Conservation (phyloP, 208 protist genomes). For the Acanthamoeba castellanii region DNA sequence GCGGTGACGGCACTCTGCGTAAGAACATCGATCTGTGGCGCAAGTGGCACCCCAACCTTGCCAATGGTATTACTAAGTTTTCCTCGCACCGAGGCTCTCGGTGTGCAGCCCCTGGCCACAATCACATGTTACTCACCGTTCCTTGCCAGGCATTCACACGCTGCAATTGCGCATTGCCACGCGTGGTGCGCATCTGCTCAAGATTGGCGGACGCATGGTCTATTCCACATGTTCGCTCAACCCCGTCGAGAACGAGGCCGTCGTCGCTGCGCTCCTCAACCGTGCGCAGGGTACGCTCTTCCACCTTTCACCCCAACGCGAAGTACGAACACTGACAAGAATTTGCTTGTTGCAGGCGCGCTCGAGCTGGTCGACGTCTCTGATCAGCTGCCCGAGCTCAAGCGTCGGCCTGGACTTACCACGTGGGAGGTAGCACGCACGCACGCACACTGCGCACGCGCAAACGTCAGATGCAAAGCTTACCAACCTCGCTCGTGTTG, state of each 20-base stretch:
- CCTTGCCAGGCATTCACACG: constrained; percentile 21
- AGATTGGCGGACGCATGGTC: constrained; percentile 89
- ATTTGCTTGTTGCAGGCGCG: background rate
- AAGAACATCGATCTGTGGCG: constrained; percentile 87
- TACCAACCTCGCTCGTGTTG: background rate
- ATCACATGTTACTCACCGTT: background rate
- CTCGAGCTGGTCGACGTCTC: constrained; percentile 92
- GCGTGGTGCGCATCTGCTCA: constrained; percentile 78
- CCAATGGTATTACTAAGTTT: background rate
- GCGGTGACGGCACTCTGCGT: constrained; percentile 80
- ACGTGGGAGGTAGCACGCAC: constrained; percentile 89
- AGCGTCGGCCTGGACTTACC: constrained; percentile 89
- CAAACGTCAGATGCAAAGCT: too few species aligned
- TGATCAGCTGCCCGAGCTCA: constrained; percentile 90
- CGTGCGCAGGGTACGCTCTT: background rate
- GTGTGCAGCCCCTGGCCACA: background rate
- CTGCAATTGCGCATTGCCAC: constrained; percentile 86
- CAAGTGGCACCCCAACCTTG: constrained; percentile 82
- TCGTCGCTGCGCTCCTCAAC: constrained; percentile 87
- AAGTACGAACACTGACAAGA: too few species aligned
- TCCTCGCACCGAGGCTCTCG: background rate
- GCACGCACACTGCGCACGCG: too few species aligned
- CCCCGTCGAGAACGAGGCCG: constrained; percentile 93
- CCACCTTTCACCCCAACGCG: background rate
- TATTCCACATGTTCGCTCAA: constrained; percentile 93